Base-by-base conservation (phyloP, 148 eudicot genomes). In the Fallopia convolvulus region DNA sequence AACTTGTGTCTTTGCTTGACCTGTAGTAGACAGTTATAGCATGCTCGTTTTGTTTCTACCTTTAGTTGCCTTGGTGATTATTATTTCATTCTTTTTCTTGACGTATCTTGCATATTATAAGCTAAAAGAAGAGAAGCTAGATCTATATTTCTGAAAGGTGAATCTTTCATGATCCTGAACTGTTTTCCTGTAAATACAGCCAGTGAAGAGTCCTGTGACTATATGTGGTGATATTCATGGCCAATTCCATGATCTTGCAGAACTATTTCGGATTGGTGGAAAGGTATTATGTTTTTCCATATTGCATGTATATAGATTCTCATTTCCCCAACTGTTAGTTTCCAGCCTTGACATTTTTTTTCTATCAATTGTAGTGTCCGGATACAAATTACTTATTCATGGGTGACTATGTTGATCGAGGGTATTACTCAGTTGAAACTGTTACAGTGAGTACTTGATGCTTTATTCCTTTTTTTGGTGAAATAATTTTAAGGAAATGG, bases 391-490 rank as follows among this genome's bases (percentile, higher is more conserved):
- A 91, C 76, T 85, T 94, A 80, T 94, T 94, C 80, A 94, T 94
- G 98, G 98, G 98, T 80, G 98, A 93, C 84, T 93, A 93, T 80
- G 98, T 93, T 68, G 98, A 93, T 74, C 94, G 98, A 79, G 98
- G 98, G 47, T 94, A 94, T 82, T 94, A 94, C 84, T 94, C 98
- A 56, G 97, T 94, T 76, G 98, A 94, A 78, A 94, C 98, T 70
- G 98, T 94, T 48, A 91, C 94, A 75, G 98, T 94, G 81, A 84
- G 98, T 86, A 17, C 48, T 41, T 40, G 17, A 66, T 73, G 36
- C 9, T 23, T 42, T 20, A 32, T 7, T 52, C 26, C 63, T 21
- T 52, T 50, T 36, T 2, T 33, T 8, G 32, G 30, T 17, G 39
- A 2, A 40, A 15, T 21, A 32, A 8, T 66, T 17, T 7, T n/a